These are phyloP conservation scores for Solanum chilense DNA, from an alignment of 257 asterid genomes.

Conservation along the genomic window DNA sequence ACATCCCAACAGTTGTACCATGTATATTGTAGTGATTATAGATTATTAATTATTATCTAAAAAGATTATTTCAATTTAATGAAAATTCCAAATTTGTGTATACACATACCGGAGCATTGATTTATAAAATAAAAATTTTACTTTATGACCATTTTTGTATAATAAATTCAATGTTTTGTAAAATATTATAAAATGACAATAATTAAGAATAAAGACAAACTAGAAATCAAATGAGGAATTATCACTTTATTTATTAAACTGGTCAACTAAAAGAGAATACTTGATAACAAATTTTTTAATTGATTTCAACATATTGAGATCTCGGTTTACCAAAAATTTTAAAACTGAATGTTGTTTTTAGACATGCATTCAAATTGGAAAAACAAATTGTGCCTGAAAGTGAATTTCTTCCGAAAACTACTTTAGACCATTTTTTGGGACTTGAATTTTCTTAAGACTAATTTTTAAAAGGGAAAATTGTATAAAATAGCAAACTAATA, in stretches of 20 bases:
- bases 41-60: neutral
- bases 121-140: no score
- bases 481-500: no score
- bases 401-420: neutral
- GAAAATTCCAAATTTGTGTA: neutral
- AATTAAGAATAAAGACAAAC: no score
- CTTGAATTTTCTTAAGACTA: neutral
- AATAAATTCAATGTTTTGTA: no score
- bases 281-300: neutral
- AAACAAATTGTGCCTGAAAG: neutral
- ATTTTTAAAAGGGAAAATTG: no score
- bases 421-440: neutral
- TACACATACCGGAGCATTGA: neutral
- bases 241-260: neutral
- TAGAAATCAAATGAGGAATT: no score
- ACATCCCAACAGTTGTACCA: neutral
- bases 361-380: neutral
- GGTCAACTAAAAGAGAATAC: no score
- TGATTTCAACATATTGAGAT: neutral
- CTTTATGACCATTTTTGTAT: no score
- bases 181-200: no score
- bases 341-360: neutral
- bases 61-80: neutral
- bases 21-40: neutral
- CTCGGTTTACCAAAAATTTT: neutral